Base-by-base conservation (phyloP, 2,329 filamentous ascomycete genomes). In the Ceratocystis variospora region DNA sequence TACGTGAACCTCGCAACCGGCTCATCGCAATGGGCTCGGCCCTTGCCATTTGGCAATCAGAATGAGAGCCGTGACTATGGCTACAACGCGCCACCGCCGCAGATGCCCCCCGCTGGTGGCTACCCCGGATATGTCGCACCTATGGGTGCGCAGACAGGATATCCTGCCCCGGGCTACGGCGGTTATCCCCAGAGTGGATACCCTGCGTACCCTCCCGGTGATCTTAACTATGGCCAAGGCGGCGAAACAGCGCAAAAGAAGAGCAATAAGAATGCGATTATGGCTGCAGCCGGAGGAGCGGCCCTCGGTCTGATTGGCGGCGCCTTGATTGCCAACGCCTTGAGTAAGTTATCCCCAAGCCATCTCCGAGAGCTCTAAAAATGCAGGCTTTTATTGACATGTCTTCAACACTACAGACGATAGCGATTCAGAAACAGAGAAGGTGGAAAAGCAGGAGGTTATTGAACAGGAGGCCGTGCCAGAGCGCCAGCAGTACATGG, bases 21-120 rank as follows among this genome's bases (percentile, higher is more conserved):
- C 22, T 80, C 79, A 67, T 81, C 83, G 0, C 84, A 87, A 73
- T 88, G 85, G 85, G 83, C 87, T 69, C 79, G 17, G 84, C 85
- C 2, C 74, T 75, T 12, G 72, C 73, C 63, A 70, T 59, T 15
- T 19, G 44, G 57, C 7, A 22, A 28, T 25, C 61, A 66, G 41
- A 28, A 46, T 15, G 64, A 62, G 19, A 55, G 33, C 45, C 62
- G 65, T 8, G 68, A 5, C 61, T 31, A 37, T n/a, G 50, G 25
- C 44, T 64, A 62, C 28, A 48, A 46, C 25, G 41, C 53, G 28
- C 37, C 66, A 22, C 61, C 50, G 5, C 68, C 64, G 7, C 33
- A 61, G 64, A 25, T 41, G 44, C 15, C 57, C 41, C 48, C 31
- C 28, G 22, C 28, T 17, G 15, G 48, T 19, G 67, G 57, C 31